Percentiles rank a stretch among this genome's conserved stretches.
These are phyloP conservation scores for Parascedosporium putredinis DNA, from an alignment of 2,329 filamentous ascomycete genomes.

Conservation along the genomic window DNA sequence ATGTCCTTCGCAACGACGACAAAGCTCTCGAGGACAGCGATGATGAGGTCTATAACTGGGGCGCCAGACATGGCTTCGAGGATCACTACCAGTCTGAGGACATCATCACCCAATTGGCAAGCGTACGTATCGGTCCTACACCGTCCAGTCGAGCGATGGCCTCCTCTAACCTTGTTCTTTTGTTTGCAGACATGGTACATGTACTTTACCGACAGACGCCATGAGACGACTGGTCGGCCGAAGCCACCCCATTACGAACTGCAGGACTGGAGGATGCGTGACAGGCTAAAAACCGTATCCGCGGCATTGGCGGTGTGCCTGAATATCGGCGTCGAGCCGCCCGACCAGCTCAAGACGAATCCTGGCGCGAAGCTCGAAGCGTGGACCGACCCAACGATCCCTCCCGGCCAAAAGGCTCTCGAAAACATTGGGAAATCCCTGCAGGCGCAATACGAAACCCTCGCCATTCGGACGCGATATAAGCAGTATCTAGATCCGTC, in stretches of 20 bases:
- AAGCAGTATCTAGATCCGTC: slow-evolving; percentile 96
- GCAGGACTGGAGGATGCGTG: slow-evolving; percentile 95
- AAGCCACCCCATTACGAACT: slow-evolving; percentile 56
- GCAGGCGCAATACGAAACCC: slow-evolving; percentile 92
- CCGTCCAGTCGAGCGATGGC: slow-evolving; percentile 2
- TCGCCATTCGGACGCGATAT: slow-evolving; percentile 91
- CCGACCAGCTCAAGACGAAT: slow-evolving; percentile 90
- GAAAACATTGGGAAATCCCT: slow-evolving; percentile 92
- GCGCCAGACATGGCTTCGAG: slow-evolving; percentile 77
- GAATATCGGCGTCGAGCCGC: slow-evolving; percentile 95
- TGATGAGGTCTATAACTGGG: slow-evolving; percentile 41
- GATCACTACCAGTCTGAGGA: slow-evolving; percentile 86
- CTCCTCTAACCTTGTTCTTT: neutral
- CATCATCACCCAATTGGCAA: slow-evolving; percentile 74
- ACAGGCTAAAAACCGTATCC: slow-evolving; percentile 91
- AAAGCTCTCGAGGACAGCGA: slow-evolving; percentile 30
- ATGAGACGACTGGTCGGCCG: slow-evolving; percentile 86
- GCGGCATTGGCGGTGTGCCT: slow-evolving; percentile 89
- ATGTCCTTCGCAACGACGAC: slow-evolving; percentile 29
- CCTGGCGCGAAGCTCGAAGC: slow-evolving; percentile 91
- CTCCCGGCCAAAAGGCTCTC: slow-evolving; percentile 72
- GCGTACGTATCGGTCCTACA: slow-evolving; percentile 41
- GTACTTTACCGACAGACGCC: slow-evolving; percentile 98
- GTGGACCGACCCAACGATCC: slow-evolving; percentile 85
- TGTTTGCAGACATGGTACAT: slow-evolving; percentile 85